Evolutionary conservation across 2,329 filamentous ascomycete genomes (phyloP), one percentile per base, ranked within the genome.

Genomic region (Monosporascus ibericus): DNA sequence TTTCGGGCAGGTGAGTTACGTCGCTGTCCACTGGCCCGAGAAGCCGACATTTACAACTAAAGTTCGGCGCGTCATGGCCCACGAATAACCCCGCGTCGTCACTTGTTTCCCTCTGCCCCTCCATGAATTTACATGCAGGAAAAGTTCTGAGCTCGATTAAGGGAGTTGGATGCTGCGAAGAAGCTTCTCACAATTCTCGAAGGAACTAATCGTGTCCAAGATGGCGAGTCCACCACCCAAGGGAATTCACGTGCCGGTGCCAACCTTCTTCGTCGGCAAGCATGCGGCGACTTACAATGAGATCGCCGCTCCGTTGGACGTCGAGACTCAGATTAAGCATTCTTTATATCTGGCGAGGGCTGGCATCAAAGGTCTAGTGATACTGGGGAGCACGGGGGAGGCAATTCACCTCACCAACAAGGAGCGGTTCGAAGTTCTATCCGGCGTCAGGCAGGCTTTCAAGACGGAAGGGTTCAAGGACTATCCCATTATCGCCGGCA

Each of bases 311-410:
- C 73, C 72, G n/a, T 66, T 85, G 42, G 82, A 86, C 60, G 71
- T 81, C 52, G 71, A 75, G 39, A 78, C 81, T 0, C 82, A 86
- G 66, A 70, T 75, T 20, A 71, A 72, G 40, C 82, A 86, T 70
- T 77, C 77, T 15, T 64, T 86, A 2, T 80, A 82, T 58, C 79
- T 86, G 22, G 81, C 81, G 17, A 72, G 73, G 48, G 76, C 76
- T 47, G 83, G 83, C 38, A 78, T 86, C 58, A 75, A 72, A 50
- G 83, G 83, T 14, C 72, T 86, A 3, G 81, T 86, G 3, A 73
- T 85, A 36, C 74, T 85, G 37, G 83, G 83, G 25, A 82, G 77
- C 39, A 86, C 82, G 0, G 83, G 83, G 53, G 83, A 86, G 66
- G 82, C 81, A 2, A 78, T 85, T 24, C 82, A 84, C 66, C 70